Percentiles rank a stretch among this genome's conserved stretches.
phyloP scores from a whole-genome alignment of 345 rosid genomes.

The Rhizophora apiculata region DNA sequence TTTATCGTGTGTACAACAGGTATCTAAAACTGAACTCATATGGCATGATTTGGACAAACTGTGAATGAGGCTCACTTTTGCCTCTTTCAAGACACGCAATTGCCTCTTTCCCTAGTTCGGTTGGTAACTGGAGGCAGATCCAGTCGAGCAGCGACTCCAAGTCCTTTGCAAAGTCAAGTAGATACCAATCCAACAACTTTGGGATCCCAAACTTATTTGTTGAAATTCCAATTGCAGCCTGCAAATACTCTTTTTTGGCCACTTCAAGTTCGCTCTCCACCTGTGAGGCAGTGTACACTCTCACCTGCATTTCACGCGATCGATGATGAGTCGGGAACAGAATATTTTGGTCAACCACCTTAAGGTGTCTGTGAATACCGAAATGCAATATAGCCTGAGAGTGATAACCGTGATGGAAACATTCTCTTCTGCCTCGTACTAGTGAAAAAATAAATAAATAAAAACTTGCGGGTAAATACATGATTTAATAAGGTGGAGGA shows the following conservation, averaged over 20 bases:
- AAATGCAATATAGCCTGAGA: no score
- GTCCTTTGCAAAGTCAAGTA: constrained; percentile 83
- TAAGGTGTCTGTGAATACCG: no score
- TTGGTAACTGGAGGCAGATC: constrained; percentile 84
- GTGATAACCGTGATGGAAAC: no score
- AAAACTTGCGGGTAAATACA: no score
- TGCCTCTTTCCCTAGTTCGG: constrained; percentile 65
- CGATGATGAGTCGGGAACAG: constrained; percentile 18
- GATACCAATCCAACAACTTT: constrained; percentile 75
- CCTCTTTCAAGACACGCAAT: constrained; percentile 59
- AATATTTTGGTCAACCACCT: neutral
- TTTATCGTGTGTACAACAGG: constrained; percentile 42
- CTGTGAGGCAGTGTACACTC: constrained; percentile 59
- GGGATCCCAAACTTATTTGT: constrained; percentile 54
- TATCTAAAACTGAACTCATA: constrained; percentile 78
- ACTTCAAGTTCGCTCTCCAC: constrained; percentile 64
- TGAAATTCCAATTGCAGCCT: constrained; percentile 70
- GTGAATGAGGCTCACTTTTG: constrained; percentile 38
- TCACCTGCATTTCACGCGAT: constrained; percentile 43
- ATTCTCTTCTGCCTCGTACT: no score
- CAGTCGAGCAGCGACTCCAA: constrained; percentile 73
- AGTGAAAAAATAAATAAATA: no score
- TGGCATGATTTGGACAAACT: constrained; percentile 54
- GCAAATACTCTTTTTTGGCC: constrained; percentile 72
- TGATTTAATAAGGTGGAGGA: no score